Evolutionary conservation across 129 eudicot species (phyloP), one percentile per base, ranked within the genome.

Genomic region (Centrapalus pauciflorus): DNA sequence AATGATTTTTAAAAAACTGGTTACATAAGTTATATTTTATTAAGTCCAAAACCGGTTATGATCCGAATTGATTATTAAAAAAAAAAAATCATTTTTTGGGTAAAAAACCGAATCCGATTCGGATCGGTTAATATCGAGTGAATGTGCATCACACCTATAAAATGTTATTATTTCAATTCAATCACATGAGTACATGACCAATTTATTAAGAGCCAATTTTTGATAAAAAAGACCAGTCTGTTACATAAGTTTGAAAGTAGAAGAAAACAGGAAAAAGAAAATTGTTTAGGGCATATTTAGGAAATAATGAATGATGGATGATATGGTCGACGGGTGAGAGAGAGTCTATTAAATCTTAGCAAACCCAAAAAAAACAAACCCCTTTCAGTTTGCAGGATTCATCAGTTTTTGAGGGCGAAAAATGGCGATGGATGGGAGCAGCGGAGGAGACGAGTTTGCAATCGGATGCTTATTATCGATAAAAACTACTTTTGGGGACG

Each of bases 401-500:
- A 51, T 62, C 67, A 45, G 37, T 24, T n/a, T 32, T 56, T 56
- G 10, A 33, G 25, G 43, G 51, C 59, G 49, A 33, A 32, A 61
- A 61, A 65, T 67, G 70, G 78, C 89, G 48, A 87, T 87, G 87
- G 94, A 89, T 37, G 70, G 84, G 27, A 76, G 66, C 52, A 64
- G 68, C 19, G 66, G 74, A 29, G 85, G 59, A 13, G 93, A 85
- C 12, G 96, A 85, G 17, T 88, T 92, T 75, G 96, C 98, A 34
- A 80, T 92, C 2, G 98, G 98, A 19, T 83, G 98, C 54, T 51
- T 85, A 7, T 76, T 92, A 13, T 83, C 95, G 7, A 85, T 92
- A 62, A 92, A 92, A 75, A 92, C 98, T 2, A 85, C 91, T 37
- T 69, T 92, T 16, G 98, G 95, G 2, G 98, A 92, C 28, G 96